These are phyloP conservation scores for Trichoderma sp. DNA, from an alignment of 2,329 filamentous ascomycete species.

Conservation along the genomic window DNA sequence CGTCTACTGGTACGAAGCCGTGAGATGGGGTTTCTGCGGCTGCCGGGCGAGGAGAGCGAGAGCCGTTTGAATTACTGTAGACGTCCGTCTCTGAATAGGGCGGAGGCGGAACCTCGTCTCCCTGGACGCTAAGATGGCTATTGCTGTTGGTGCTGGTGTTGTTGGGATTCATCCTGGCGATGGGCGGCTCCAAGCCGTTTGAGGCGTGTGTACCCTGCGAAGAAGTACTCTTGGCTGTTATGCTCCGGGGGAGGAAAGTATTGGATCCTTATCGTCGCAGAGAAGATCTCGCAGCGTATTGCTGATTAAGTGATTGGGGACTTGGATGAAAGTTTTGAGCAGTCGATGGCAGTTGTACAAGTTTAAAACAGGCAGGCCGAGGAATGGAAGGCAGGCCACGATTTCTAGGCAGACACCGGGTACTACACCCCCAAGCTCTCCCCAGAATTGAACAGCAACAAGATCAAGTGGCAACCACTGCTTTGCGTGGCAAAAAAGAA, in stretches of 20 bases:
- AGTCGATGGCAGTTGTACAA: neutral
- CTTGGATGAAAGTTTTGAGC: neutral
- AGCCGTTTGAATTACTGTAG: slow-evolving; percentile 46
- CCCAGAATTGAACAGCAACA: neutral
- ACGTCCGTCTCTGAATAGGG: slow-evolving; percentile 62
- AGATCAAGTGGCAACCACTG: neutral
- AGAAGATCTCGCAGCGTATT: neutral
- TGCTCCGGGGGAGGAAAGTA: neutral
- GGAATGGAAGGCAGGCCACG: neutral
- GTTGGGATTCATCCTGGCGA: slow-evolving; percentile 25
- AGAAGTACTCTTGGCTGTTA: neutral
- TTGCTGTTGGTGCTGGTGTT: neutral
- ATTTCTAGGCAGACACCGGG: slow-evolving; percentile 9
- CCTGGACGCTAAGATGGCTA: slow-evolving; percentile 27
- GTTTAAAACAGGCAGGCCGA: neutral
- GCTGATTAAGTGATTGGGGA: neutral
- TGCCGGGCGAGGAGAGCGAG: slow-evolving; percentile 31
- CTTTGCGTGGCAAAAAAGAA: neutral
- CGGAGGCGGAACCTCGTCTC: slow-evolving; percentile 51
- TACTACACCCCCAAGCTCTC: slow-evolving; percentile 6
- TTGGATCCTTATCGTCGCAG: neutral
- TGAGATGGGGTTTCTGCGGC: slow-evolving; percentile 29
- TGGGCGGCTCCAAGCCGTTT: neutral
- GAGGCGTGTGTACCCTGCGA: neutral
- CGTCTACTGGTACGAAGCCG: slow-evolving; percentile 36